Evolutionary conservation across 257 asterid species (phyloP), one percentile per base, ranked within the genome.

Genomic region (Plantago elongata): DNA sequence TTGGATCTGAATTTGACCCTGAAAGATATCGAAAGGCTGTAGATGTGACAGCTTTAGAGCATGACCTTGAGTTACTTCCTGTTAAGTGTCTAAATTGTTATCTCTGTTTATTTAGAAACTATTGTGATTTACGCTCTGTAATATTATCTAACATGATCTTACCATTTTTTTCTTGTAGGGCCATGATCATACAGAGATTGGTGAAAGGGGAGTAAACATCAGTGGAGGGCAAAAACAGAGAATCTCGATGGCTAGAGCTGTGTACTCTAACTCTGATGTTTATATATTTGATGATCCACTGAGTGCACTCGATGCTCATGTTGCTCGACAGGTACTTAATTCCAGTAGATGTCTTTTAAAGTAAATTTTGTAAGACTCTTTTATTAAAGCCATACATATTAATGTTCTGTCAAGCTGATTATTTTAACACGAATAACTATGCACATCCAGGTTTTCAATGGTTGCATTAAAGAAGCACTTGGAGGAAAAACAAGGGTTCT

Each of bases 151-250:
- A 42, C 67, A 57, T 12, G 43, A 56, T 46, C 13, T 63, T 51
- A 47, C 64, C 66, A 6, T 61, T 72, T 49, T 49, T 60, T 37
- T 57, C 71, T 17, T 64, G 45, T 56, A 90, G 97, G 97, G 95
- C 48, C 81, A 73, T 62, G 97, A 90, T 75, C 86, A 85, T 71
- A 90, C 97, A 9, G 97, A 90, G 80, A 90, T 90, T 62, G 97
- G 97, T 45, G 97, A 90, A 85, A 82, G 95, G 74, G 97, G 97
- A 60, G 90, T 87, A 14, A 90, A 85, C 67, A 87, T 90, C 65
- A 90, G 97, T 57, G 97, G 96, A 65, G 97, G 97, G 54, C 97
- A 90, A 78, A 90, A 85, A 78, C 97, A 90, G 68, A 81, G 97
- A 83, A 87, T 90, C 72, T 87, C 97, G 12, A 78, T 90, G 89